These are phyloP conservation scores for Stylosanthes scabra DNA, from an alignment of 331 rosid genomes.

Conservation along the genomic window DNA sequence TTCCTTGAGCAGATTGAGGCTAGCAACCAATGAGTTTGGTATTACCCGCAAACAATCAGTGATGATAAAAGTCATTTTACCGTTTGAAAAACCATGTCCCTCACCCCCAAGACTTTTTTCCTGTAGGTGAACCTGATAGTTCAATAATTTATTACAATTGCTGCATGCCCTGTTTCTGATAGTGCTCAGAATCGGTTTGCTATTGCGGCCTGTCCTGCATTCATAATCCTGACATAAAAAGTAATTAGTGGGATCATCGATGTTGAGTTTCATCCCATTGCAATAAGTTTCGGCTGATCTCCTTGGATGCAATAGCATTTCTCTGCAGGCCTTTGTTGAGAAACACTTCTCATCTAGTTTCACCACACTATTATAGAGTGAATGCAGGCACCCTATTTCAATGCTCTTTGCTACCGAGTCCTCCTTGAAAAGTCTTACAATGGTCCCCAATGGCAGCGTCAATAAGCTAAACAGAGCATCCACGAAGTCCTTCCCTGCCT, in stretches of 20 bases:
- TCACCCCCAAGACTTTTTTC: too few relatives aligned
- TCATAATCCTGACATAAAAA: background rate
- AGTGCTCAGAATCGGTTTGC: background rate
- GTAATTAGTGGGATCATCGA: background rate
- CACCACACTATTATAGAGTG: constrained; percentile 23
- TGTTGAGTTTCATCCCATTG: background rate
- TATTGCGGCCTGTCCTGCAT: background rate
- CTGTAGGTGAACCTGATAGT: too few relatives aligned
- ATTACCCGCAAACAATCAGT: background rate
- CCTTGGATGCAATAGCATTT: constrained; percentile 36
- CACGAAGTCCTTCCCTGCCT: constrained; percentile 28
- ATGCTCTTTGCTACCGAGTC: background rate
- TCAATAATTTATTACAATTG: background rate
- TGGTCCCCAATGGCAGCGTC: constrained; percentile 37
- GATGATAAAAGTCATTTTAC: background rate
- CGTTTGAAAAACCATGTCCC: background rate
- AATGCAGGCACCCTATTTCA: constrained; percentile 24
- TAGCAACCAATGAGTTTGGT: background rate
- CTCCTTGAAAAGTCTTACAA: constrained; percentile 23
- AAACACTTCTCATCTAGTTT: constrained; percentile 8
- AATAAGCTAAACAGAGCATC: constrained; percentile 36
- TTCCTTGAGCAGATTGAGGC: background rate
- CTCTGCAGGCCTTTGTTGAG: constrained; percentile 20
- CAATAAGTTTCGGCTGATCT: background rate
- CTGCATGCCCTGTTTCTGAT: background rate